phyloP scores from a whole-genome alignment of 176 grass and related monocot species.

The Chrysopogon serrulatus region DNA sequence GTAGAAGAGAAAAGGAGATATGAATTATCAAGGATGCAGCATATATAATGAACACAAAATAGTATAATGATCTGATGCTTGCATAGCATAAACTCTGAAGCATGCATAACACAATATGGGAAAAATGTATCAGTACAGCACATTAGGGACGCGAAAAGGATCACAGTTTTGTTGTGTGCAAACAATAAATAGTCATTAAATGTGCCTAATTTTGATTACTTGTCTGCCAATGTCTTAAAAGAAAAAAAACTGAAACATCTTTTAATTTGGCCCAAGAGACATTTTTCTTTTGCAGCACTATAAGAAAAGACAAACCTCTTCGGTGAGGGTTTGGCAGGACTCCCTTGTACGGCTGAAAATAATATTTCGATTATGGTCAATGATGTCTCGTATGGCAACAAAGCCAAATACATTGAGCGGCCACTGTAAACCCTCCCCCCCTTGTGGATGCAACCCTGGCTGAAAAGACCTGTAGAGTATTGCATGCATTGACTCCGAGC shows the following conservation, averaged over 20 bases:
- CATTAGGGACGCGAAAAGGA: not conserved
- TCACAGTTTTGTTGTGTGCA: not conserved
- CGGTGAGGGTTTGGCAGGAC: not conserved
- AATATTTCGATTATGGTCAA: not conserved
- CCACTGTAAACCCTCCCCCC: not conserved
- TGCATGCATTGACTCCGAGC: too few species aligned
- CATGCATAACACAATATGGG: not conserved
- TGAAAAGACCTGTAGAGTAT: not conserved
- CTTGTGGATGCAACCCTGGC: not conserved
- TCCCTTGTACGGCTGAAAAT: not conserved
- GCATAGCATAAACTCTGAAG: not conserved
- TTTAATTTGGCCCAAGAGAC: too few species aligned
- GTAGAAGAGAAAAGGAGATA: not conserved
- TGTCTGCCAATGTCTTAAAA: too few species aligned
- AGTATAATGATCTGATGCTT: not conserved
- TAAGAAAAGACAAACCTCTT: not conserved
- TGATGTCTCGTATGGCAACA: not conserved
- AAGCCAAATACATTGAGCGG: not conserved
- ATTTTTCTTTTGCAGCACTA: not conserved
- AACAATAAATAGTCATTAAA: too few species aligned
- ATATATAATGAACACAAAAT: not conserved
- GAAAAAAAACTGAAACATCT: too few species aligned
- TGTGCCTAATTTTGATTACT: too few species aligned
- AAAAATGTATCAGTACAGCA: not conserved
- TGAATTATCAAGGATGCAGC: too few species aligned